These are phyloP conservation scores for Candida qinlingensis DNA, from an alignment of 805 yeast species.

Conservation along the genomic window DNA sequence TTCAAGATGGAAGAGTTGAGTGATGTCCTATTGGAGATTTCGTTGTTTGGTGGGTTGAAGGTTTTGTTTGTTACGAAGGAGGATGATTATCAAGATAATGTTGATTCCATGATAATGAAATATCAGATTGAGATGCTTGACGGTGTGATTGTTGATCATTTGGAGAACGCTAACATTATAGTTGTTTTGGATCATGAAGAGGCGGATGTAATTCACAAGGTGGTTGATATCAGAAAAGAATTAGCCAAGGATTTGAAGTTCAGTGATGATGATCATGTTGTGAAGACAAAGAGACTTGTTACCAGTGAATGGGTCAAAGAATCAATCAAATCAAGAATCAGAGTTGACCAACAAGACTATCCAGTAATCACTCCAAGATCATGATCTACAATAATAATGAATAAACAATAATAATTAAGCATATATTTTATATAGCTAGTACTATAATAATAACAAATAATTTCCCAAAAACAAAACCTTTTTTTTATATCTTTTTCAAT, in stretches of 20 bases:
- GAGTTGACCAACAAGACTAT: slow-evolving; percentile 30
- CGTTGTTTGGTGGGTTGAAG: slow-evolving; percentile 31
- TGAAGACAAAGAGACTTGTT: slow-evolving; percentile 5
- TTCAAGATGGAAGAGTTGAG: slow-evolving; percentile 3
- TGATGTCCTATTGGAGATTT: slow-evolving; percentile 12
- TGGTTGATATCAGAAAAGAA: slow-evolving; percentile 7
- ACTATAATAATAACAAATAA: background rate
- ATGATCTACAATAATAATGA: background rate
- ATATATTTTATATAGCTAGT: background rate
- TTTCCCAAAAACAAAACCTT: too few species aligned
- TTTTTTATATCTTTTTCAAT: too few species aligned
- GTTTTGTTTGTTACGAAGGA: slow-evolving; percentile 28
- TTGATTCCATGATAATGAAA: slow-evolving; percentile 8
- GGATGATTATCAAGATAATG: slow-evolving; percentile 1
- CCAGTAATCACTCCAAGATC: slow-evolving; percentile 7
- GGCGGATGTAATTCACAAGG: background rate
- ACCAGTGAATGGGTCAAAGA: slow-evolving; percentile 30
- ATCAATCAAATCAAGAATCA: slow-evolving; percentile 27
- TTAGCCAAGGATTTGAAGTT: slow-evolving; percentile 6
- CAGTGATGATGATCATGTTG: background rate
- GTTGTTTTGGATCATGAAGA: slow-evolving; percentile 27
- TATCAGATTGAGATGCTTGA: slow-evolving; percentile 37
- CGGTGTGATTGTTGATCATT: slow-evolving; percentile 31
- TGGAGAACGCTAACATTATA: slow-evolving; percentile 34
- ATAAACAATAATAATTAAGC: background rate